Evolutionary conservation across 805 yeast genomes (phyloP).

Genomic region (Dipodascus albidus): DNA sequence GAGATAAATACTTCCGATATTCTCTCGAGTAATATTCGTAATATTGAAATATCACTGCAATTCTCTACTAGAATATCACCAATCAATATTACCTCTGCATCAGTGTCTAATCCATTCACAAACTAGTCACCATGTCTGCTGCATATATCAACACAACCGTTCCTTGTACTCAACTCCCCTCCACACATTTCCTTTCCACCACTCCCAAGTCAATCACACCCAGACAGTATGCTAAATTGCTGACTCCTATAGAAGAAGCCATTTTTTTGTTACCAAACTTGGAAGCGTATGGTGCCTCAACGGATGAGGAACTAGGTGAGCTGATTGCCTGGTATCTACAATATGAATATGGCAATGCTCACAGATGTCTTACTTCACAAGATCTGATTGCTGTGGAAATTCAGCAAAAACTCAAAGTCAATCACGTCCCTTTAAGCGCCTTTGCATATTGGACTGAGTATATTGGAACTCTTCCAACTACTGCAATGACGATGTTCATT

Average conservation of each 20-base stretch:
- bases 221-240: no score
- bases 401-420: background rate
- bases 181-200: background rate
- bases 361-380: background rate
- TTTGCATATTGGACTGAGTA: background rate
- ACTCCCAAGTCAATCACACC: no score
- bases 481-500: background rate
- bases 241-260: background rate
- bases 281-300: background rate
- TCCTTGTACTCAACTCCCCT: no score
- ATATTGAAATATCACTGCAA: no score
- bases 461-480: background rate
- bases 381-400: background rate
- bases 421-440: background rate
- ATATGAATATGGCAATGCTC: slow-evolving; percentile 1
- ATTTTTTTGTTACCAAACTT: background rate
- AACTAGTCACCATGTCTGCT: no score
- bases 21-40: background rate
- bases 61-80: no score
- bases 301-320: background rate
- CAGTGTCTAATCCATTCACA: no score
- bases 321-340: background rate
- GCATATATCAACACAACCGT: no score
- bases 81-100: no score
- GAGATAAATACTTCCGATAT: background rate